phyloP scores from a whole-genome alignment of 352 stramenopile genomes.

The Blastocystis sp. region DNA sequence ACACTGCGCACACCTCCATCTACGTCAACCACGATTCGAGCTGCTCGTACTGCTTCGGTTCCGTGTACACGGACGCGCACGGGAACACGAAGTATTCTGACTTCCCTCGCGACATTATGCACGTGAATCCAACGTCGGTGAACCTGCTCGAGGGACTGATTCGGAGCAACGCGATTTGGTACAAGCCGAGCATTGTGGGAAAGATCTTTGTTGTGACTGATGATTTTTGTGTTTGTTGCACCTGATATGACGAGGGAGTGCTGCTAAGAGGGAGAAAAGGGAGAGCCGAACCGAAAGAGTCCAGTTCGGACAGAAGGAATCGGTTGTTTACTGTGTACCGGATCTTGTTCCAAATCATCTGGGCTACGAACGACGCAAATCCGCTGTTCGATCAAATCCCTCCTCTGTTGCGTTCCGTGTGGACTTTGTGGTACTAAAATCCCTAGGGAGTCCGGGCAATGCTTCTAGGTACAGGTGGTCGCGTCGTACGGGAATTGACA shows the following conservation, averaged over 20 bases:
- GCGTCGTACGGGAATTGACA: no score
- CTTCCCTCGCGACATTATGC: constrained; percentile 12
- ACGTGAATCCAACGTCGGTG: neutral
- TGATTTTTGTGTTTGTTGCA: neutral
- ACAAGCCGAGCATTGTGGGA: constrained; percentile 15
- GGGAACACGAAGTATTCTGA: neutral
- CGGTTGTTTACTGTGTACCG: no score
- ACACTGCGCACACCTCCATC: constrained; percentile 9
- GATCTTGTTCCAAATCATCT: no score
- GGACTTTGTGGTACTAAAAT: constrained; percentile 94
- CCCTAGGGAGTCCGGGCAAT: no score
- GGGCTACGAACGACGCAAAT: no score
- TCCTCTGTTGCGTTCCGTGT: no score
- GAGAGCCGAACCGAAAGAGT: no score
- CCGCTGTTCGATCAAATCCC: no score
- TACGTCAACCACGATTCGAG: neutral
- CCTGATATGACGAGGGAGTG: no score
- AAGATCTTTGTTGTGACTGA: neutral
- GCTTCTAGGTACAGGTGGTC: no score
- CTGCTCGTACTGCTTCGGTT: constrained; percentile 35
- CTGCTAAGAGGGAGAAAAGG: no score
- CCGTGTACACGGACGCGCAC: constrained; percentile 37
- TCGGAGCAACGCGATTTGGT: constrained; percentile 16
- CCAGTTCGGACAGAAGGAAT: no score
- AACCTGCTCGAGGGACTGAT: constrained; percentile 24